Percentiles rank a stretch among this genome's conserved stretches.
phyloP scores from a whole-genome alignment of 176 grass and related monocot genomes.

The Carex littledalei region DNA sequence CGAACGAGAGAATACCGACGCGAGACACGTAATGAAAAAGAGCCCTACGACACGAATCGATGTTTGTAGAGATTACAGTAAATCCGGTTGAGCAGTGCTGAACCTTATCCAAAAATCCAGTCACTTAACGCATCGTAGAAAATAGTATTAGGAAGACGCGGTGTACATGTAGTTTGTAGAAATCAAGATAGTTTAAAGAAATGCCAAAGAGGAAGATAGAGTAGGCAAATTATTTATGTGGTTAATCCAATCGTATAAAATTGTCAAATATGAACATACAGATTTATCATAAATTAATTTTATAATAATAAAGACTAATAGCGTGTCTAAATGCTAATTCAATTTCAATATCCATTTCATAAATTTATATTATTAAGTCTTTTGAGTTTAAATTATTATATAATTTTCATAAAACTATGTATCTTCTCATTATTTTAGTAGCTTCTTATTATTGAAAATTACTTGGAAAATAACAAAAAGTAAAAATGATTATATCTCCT shows the following conservation, averaged over 20 bases:
- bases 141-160: not conserved
- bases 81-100: not conserved
- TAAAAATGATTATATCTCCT: too few species aligned
- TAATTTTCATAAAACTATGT: not conserved
- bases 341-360: not conserved
- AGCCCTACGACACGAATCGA: not conserved
- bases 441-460: too few species aligned
- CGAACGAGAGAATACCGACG: not conserved
- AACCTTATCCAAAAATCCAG: not conserved
- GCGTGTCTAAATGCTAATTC: not conserved
- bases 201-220: not conserved
- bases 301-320: not conserved
- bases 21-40: not conserved
- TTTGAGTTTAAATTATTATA: not conserved
- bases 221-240: not conserved
- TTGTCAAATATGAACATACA: not conserved
- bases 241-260: not conserved
- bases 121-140: not conserved
- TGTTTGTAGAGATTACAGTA: not conserved
- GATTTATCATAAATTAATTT: not conserved
- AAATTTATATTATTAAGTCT: not conserved
- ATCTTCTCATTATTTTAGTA: too few species aligned
- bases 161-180: not conserved
- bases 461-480: too few species aligned
- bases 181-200: not conserved